Evolutionary conservation across 2,329 filamentous ascomycete genomes (phyloP), one percentile per base, ranked within the genome.

Genomic region (Aspergillus candidus): DNA sequence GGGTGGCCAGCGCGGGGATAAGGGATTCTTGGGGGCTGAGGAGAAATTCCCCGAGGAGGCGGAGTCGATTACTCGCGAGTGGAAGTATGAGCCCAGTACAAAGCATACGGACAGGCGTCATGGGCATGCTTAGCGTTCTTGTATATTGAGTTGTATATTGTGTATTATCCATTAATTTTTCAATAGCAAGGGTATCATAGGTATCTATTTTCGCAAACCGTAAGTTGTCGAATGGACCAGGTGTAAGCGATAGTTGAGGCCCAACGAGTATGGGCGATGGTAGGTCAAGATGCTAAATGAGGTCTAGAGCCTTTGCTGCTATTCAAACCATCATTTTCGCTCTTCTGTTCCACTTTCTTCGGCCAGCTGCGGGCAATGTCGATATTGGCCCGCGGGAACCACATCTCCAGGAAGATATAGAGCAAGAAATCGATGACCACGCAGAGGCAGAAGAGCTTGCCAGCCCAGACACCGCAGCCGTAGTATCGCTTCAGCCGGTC

Each of bases 401-500:
- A 86, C 67, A 94, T 80, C 66, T 98, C 93, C 41, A 96, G 74
- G 38, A 94, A 80, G 38, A 96, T 75, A 57, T 89, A 95, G 41
- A 98, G 77, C 38, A 98, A 70, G 58, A 95, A 98, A 67, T 98
- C 93, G 40, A 98, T 84, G 45, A 97, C 82, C 10, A 90, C 90
- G 52, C 91, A 96, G 1, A 98, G 73, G 59, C 93, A 96, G 60
- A 98, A 98, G 7, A 98, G 74, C 69, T 98, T 98, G 31, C 93
- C 93, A 0, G 93, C 93, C 93, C 93, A 98, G 39, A 97, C 91
- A 30, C 93, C 93, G 61, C 94, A 98, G 7, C 93, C 93, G 60
- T 96, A 98, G 67, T 98, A 98, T 47, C 93, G 76, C 70, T 98
- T 98, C 14, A 98, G 71, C 14, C 93, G 80, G 63, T 98, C 93